A percentile compares a stretch with the other conserved stretches of the same genome.
Evolutionary conservation across 768 basidiomycete genomes (phyloP).

Genomic region (Clavulina sp.): DNA sequence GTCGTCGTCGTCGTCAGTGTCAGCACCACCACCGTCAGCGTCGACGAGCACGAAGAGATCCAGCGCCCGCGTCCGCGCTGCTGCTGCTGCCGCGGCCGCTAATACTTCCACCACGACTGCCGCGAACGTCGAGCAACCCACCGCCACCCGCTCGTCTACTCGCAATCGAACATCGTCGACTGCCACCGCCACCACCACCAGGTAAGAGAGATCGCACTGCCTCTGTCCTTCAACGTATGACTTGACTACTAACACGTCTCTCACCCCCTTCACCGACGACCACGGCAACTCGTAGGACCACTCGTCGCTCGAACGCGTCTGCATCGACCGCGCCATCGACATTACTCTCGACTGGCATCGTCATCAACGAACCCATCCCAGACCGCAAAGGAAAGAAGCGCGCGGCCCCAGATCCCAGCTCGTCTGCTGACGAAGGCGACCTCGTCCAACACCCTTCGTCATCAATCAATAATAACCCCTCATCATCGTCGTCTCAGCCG

Average conservation of each 20-base stretch:
- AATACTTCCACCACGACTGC: constrained; percentile 20
- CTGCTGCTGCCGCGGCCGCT: no score
- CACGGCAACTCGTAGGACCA: not conserved
- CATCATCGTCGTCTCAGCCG: constrained; percentile 26
- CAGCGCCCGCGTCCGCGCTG: constrained; percentile 29
- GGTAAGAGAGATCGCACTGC: constrained; percentile 44
- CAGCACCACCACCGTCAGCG: not conserved
- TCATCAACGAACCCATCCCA: constrained; percentile 57
- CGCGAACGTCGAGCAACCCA: constrained; percentile 9
- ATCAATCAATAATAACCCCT: constrained; percentile 15
- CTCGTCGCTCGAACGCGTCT: constrained; percentile 34
- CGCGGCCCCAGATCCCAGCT: constrained; percentile 50
- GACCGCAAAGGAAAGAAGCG: constrained; percentile 88
- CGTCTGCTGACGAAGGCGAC: constrained; percentile 45
- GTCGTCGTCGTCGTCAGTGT: not conserved
- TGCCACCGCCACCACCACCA: constrained; percentile 23
- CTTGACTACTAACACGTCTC: not conserved
- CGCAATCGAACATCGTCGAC: constrained; percentile 11
- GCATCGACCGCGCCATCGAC: constrained; percentile 12
- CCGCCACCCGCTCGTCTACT: constrained; percentile 12
- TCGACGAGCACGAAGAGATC: constrained; percentile 32
- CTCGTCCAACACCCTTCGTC: constrained; percentile 5
- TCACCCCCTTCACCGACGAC: no score
- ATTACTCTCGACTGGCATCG: constrained; percentile 27
- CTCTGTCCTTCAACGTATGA: constrained; percentile 15